Conservation (phyloP, 2,329 filamentous ascomycete genomes). For the Aspergillus pseudoviridinutans region DNA sequence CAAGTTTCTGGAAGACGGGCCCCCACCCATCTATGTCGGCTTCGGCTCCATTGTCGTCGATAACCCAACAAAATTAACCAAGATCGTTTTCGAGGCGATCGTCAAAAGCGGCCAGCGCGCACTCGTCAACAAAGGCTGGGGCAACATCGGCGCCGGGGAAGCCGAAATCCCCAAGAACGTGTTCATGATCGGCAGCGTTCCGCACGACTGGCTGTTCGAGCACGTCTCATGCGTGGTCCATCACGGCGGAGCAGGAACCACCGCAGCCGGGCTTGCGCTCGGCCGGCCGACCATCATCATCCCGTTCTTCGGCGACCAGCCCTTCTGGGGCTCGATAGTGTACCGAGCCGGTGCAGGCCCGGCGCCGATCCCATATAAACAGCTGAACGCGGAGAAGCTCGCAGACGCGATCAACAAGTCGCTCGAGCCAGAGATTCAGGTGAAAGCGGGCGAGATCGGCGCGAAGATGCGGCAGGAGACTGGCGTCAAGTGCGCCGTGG, state of each 20-base stretch:
- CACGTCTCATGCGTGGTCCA: slow-evolving; percentile 79
- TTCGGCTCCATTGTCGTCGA: slow-evolving; percentile 82
- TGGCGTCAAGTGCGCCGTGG: slow-evolving; percentile 60
- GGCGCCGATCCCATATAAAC: slow-evolving; percentile 63
- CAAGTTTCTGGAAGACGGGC: slow-evolving; percentile 63
- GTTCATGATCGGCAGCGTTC: slow-evolving; percentile 79
- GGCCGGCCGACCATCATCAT: slow-evolving; percentile 79
- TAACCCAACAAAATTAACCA: slow-evolving; percentile 66
- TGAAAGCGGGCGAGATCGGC: slow-evolving; percentile 57
- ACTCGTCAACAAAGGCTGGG: slow-evolving; percentile 84
- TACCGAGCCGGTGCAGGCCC: slow-evolving; percentile 69
- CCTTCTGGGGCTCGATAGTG: slow-evolving; percentile 78
- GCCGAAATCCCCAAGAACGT: slow-evolving; percentile 68
- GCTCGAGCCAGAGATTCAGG: slow-evolving; percentile 56
- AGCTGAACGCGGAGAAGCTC: slow-evolving; percentile 62
- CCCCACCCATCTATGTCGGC: slow-evolving; percentile 74
- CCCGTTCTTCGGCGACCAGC: slow-evolving; percentile 83
- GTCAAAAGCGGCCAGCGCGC: slow-evolving; percentile 66
- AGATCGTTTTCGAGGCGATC: slow-evolving; percentile 68
- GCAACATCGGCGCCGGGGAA: slow-evolving; percentile 71
- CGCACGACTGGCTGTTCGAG: slow-evolving; percentile 86
- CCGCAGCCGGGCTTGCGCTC: slow-evolving; percentile 76
- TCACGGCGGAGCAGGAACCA: slow-evolving; percentile 84
- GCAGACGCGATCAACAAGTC: slow-evolving; percentile 61
- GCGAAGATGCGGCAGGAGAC: slow-evolving; percentile 62